phyloP scores from a whole-genome alignment of 1,139 yeast genomes.

The Zygoascus meyerae region DNA sequence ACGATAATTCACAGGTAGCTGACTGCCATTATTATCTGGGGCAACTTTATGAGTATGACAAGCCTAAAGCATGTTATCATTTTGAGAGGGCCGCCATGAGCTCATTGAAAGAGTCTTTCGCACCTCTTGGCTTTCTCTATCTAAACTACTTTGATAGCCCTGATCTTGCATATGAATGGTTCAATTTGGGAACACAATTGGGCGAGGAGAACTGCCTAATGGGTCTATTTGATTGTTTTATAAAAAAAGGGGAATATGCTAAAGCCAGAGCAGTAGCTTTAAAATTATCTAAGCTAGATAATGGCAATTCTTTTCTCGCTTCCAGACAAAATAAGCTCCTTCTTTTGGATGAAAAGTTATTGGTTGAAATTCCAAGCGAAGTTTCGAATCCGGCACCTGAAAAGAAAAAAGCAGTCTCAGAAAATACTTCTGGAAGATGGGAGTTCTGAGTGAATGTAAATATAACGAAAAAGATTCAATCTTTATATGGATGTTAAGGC shows the following conservation, averaged over 20 bases:
- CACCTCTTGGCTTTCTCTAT: slow-evolving; percentile 72
- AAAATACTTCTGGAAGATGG: too few relatives aligned
- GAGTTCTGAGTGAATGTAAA: too few relatives aligned
- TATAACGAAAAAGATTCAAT: too few relatives aligned
- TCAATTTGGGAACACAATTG: slow-evolving; percentile 68
- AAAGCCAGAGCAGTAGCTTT: slow-evolving; percentile 5
- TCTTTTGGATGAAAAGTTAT: too few relatives aligned
- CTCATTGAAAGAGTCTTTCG: slow-evolving; percentile 72
- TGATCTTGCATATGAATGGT: slow-evolving; percentile 77
- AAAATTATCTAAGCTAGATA: slow-evolving; percentile 1
- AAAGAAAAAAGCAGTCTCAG: too few relatives aligned
- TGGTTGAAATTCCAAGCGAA: too few relatives aligned
- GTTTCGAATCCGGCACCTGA: too few relatives aligned
- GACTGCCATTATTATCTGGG: slow-evolving; percentile 78
- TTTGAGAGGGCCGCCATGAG: slow-evolving; percentile 69
- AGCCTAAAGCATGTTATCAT: slow-evolving; percentile 50
- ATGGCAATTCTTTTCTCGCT: neutral
- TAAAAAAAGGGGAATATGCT: slow-evolving; percentile 14
- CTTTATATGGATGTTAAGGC: too few relatives aligned
- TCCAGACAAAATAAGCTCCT: neutral
- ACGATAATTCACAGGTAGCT: slow-evolving; percentile 39
- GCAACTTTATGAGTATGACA: slow-evolving; percentile 45
- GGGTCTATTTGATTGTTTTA: slow-evolving; percentile 60
- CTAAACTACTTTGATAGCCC: slow-evolving; percentile 38
- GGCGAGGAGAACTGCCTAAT: slow-evolving; percentile 54